These are phyloP conservation scores for Ilex aquifolium DNA, from an alignment of 257 asterid species.

Conservation along the genomic window DNA sequence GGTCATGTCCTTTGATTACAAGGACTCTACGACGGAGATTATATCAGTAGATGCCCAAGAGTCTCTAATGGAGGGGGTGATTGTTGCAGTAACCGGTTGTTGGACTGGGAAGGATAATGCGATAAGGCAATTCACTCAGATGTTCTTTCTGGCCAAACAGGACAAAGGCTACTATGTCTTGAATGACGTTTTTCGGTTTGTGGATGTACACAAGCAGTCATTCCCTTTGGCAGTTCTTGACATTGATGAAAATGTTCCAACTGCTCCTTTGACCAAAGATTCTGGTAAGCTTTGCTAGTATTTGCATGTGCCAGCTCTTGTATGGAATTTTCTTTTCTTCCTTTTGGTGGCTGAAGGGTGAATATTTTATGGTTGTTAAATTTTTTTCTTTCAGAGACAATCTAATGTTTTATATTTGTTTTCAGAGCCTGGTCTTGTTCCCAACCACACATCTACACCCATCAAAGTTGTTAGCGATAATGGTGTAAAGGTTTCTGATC, in stretches of 20 bases:
- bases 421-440: neutral
- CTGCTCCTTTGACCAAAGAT: constrained; percentile 6
- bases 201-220: constrained; percentile 13
- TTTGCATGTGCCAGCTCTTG: neutral
- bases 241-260: constrained; percentile 4
- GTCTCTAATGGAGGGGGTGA: constrained; percentile 39
- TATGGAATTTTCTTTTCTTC: neutral
- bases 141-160: constrained; percentile 58
- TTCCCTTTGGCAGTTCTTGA: constrained; percentile 1
- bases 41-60: constrained; percentile 32
- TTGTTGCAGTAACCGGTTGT: constrained; percentile 45
- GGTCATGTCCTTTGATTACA: constrained; percentile 49
- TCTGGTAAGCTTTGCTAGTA: constrained; percentile 17
- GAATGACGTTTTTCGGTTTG: constrained; percentile 47
- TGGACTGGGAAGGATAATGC: constrained; percentile 19
- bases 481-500: constrained; percentile 9
- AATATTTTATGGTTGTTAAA: neutral
- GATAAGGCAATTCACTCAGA: constrained; percentile 37
- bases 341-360: neutral
- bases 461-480: neutral
- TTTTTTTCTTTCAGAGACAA: too few species aligned
- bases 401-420: too few species aligned
- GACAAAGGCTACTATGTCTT: constrained; percentile 42
- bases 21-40: constrained; percentile 27
- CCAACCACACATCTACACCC: constrained; percentile 6